A percentile compares a stretch with the other conserved stretches of the same genome.
Evolutionary conservation across 805 yeast species (phyloP).

Genomic region (Starmerella khaoyaiensis): DNA sequence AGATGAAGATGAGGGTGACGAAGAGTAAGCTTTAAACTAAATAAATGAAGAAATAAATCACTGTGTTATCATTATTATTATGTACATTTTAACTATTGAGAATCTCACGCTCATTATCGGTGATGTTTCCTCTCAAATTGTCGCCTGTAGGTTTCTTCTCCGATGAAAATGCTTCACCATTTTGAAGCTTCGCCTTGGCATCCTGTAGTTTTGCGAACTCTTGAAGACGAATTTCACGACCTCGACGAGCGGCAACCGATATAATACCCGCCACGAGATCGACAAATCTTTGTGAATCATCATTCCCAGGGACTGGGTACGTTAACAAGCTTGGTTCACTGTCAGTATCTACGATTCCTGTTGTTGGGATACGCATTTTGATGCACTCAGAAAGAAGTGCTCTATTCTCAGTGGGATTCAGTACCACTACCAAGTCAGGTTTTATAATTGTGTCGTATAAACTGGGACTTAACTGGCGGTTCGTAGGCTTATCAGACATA

Average conservation of each 20-base stretch:
- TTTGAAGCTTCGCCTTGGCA: slow-evolving; percentile 15
- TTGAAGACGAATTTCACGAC: slow-evolving; percentile 45
- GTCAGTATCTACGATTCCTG: slow-evolving; percentile 89
- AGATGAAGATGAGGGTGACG: slow-evolving; percentile 49
- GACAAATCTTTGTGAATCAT: slow-evolving; percentile 73
- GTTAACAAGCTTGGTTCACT: slow-evolving; percentile 81
- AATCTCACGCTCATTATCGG: slow-evolving; percentile 3
- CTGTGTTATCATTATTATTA: not conserved
- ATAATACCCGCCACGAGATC: slow-evolving; percentile 72
- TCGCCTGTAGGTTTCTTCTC: slow-evolving; percentile 6
- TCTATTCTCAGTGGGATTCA: slow-evolving; percentile 80
- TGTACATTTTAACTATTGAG: slow-evolving; percentile 3
- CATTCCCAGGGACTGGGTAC: slow-evolving; percentile 93
- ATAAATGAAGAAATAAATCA: no score
- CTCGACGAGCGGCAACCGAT: slow-evolving; percentile 73
- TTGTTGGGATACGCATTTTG: slow-evolving; percentile 73
- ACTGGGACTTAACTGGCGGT: slow-evolving; percentile 39
- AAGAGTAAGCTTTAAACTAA: slow-evolving; percentile 19
- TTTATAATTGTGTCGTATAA: slow-evolving; percentile 44
- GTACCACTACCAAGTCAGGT: slow-evolving; percentile 77
- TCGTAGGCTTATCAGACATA: slow-evolving; percentile 55
- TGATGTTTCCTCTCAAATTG: no score
- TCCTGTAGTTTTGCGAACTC: slow-evolving; percentile 28
- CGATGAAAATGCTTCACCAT: slow-evolving; percentile 13
- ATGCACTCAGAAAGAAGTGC: slow-evolving; percentile 72